Evolutionary conservation across 176 grass and related monocot species (phyloP).

Genomic region (Saccharum officinarum): DNA sequence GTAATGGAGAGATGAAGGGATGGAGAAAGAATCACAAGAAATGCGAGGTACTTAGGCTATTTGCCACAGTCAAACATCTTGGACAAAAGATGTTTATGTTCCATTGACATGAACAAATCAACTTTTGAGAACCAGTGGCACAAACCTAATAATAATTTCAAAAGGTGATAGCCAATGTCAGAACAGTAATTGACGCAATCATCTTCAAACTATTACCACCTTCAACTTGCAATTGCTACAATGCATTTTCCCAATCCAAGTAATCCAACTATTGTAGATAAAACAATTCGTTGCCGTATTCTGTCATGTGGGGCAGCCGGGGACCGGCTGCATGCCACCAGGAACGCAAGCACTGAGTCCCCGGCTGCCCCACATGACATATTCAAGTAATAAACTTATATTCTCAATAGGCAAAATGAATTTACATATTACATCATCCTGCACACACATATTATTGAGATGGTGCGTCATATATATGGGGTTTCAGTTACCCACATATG

Average conservation of each 20-base stretch:
- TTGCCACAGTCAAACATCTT: background rate
- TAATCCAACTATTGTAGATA: constrained; percentile 5
- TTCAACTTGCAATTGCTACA: background rate
- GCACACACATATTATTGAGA: background rate
- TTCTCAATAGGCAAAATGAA: background rate
- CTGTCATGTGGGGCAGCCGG: too few species aligned
- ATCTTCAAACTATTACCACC: background rate
- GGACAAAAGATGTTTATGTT: background rate
- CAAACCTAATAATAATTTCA: background rate
- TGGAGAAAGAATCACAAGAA: background rate
- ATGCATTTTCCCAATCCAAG: background rate
- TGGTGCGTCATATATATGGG: background rate
- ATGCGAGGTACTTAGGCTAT: background rate
- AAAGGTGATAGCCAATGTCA: too few species aligned
- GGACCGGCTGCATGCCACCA: too few species aligned
- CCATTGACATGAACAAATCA: background rate
- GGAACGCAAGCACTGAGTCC: too few species aligned
- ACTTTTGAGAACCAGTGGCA: background rate
- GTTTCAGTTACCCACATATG: background rate
- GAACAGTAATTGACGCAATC: background rate
- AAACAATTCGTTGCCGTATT: too few species aligned
- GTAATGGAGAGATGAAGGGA: background rate
- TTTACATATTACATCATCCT: background rate
- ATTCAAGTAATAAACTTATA: background rate
- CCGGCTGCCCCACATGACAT: too few species aligned